A percentile compares a stretch with the other conserved stretches of the same genome.
phyloP scores from a whole-genome alignment of 1,139 yeast genomes.

The Geotrichum reessii region DNA sequence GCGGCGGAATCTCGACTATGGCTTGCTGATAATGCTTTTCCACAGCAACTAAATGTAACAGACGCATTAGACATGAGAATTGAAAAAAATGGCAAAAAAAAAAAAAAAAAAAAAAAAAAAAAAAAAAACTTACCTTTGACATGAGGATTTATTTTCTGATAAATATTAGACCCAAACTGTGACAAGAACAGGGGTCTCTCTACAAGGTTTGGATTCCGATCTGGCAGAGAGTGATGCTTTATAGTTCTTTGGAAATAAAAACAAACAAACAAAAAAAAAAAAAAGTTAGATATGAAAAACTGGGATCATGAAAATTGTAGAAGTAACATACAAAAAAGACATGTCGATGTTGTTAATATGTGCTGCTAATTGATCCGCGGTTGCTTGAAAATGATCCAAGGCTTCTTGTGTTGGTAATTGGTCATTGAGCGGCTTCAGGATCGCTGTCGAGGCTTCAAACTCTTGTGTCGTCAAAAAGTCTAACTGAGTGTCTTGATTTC shows the following conservation, averaged over 20 bases:
- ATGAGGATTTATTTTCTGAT: slow-evolving; percentile 5
- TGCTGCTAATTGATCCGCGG: slow-evolving; percentile 10
- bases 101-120: background rate
- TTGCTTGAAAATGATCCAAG: slow-evolving; percentile 2
- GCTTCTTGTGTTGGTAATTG: slow-evolving; percentile 9
- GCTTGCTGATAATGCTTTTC: slow-evolving; percentile 9
- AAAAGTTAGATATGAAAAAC: background rate
- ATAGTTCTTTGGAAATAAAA: slow-evolving; percentile 9
- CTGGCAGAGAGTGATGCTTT: slow-evolving; percentile 16
- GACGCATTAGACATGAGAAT: background rate
- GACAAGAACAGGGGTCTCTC: slow-evolving; percentile 13
- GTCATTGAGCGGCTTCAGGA: slow-evolving; percentile 9
- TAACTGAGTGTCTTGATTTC: slow-evolving; percentile 3
- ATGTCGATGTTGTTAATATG: slow-evolving; percentile 9
- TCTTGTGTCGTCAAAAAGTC: slow-evolving; percentile 14
- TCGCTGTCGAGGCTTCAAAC: slow-evolving; percentile 6
- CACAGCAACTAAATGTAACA: slow-evolving; percentile 12
- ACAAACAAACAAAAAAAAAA: background rate
- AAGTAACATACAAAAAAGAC: slow-evolving; percentile 14
- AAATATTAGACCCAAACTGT: slow-evolving; percentile 12
- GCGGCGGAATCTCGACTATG: slow-evolving; percentile 16
- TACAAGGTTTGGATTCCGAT: slow-evolving; percentile 1
- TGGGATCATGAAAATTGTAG: background rate
- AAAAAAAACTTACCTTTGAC: slow-evolving; percentile 10
- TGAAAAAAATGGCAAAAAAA: background rate